Evolutionary conservation across 768 basidiomycete species (phyloP), one percentile per base, ranked within the genome.

Genomic region (Erythrobasidium yunnanense): DNA sequence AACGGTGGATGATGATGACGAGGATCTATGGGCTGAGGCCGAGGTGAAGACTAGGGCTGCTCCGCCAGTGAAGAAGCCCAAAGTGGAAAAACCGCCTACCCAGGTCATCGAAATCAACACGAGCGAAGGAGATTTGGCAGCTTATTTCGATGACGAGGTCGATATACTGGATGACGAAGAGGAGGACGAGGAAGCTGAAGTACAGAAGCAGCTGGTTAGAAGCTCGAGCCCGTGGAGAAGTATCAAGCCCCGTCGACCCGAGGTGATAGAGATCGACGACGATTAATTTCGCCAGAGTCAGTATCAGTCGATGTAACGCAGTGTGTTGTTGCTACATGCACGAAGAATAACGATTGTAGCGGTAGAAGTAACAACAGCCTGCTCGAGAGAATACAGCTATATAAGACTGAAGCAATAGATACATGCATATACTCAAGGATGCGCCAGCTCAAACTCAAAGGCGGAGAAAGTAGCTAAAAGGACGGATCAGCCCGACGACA

Each of bases 61-160:
- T 42, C 38, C 38, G 11, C n/a, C 11, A 11, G n/a, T 42, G 38
- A 42, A 42, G 13, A 55, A 8, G 27, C 29, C 54, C 23, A 22
- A 34, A 22, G 22, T 29, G 35, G 54, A 29, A 29, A 22, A 34
- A 2, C n/a, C n/a, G n/a, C n/a, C n/a, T n/a, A n/a, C n/a, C n/a
- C 33, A 58, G 32, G 56, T 58, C 38, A 58, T 58, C 38, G 56
- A 58, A 11, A 38, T 58, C 23, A 45, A 46, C 38, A 45, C 42
- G 20, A 58, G 56, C 29, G 42, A 46, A 7, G 33, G 27, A 17
- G 56, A n/a, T n/a, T n/a, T n/a, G n/a, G n/a, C n/a, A n/a, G n/a
- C n/a, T n/a, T n/a, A n/a, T n/a, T n/a, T n/a, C 11, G 38, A 42
- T 11, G n/a, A 11, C 11, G 38, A 42, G 38, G 38, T 42, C 11